Conservation (phyloP, 805 yeast species). For the Candida orba region DNA sequence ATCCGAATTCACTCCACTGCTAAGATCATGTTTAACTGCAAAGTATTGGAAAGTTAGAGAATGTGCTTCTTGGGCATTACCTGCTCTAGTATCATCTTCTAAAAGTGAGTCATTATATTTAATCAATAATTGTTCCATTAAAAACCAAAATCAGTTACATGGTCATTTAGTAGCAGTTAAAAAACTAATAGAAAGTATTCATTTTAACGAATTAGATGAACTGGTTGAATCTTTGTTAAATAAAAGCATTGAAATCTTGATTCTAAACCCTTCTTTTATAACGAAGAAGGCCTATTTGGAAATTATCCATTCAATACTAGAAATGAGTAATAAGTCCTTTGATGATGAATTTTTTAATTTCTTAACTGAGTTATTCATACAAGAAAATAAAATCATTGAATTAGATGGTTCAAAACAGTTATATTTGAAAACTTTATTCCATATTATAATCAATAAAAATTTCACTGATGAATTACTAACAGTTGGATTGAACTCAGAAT, state of each 20-base stretch:
- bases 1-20: conserved; percentile 41
- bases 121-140: conserved; percentile 15
- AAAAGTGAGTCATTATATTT: conserved; percentile 24
- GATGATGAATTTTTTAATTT: conserved; percentile 8
- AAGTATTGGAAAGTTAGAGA: conserved; percentile 81
- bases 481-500: conserved; percentile 31
- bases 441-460: conserved; percentile 18
- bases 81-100: conserved; percentile 37
- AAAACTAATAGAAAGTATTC: conserved; percentile 20
- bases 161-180: conserved; percentile 50
- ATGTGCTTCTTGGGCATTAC: conserved; percentile 68
- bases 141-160: conserved; percentile 43
- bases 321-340: not conserved
- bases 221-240: conserved; percentile 1
- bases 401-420: conserved; percentile 47
- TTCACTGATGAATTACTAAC: conserved; percentile 21
- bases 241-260: conserved; percentile 11
- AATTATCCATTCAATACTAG: conserved; percentile 1
- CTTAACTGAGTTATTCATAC: conserved; percentile 32
- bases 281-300: conserved; percentile 30
- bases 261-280: conserved; percentile 24
- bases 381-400: conserved; percentile 20
- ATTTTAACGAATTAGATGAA: not conserved
- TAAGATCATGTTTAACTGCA: conserved; percentile 43
- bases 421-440: conserved; percentile 29